Evolutionary conservation across 2,329 filamentous ascomycete genomes (phyloP), one percentile per base, ranked within the genome.

Genomic region (Eutypa lata): DNA sequence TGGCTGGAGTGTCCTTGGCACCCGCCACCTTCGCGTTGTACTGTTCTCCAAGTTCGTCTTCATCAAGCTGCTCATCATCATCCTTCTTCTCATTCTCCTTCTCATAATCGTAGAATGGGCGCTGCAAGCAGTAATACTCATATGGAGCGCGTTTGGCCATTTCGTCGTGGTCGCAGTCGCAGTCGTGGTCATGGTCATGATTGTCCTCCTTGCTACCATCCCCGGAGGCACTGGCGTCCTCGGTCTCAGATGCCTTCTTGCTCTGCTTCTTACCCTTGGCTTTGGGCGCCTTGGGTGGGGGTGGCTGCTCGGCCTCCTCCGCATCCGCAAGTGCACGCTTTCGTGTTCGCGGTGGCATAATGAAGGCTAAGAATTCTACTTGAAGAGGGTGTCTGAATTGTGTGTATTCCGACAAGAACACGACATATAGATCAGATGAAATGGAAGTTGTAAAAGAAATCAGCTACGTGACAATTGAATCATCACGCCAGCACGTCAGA

Each of bases 51-150:
- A 62, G n/a, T n/a, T 55, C 53, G 21, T 61, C 57, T 28, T 61
- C 57, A 35, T 54, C 56, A n/a, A 58, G 45, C 21, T 55, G 54
- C 22, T 62, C 58, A 13, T 53, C 54, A 11, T 60, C 57, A 38
- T 56, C 55, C 44, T 61, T 58, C 7, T 52, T 57, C 33, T 48
- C 21, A 42, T 62, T 62, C 53, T 62, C 60, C 49, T 56, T 55
- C 44, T 58, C 51, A 11, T 61, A 48, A 37, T 62, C 60, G 54
- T 58, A 62, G 51, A 62, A 58, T 3, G 57, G 58, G n/a, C 57
- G 58, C 19, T 50, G 49, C 43, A 57, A 54, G 52, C 57, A 59
- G 31, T 53, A 57, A 35, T 61, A 61, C 6, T 60, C 56, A 55
- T 54, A 57, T 10, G 53, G 56, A 35, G 52, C 49, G 18, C 53